Evolutionary conservation across 2,329 filamentous ascomycete species (phyloP).

Genomic region (Anthostomella pinea): DNA sequence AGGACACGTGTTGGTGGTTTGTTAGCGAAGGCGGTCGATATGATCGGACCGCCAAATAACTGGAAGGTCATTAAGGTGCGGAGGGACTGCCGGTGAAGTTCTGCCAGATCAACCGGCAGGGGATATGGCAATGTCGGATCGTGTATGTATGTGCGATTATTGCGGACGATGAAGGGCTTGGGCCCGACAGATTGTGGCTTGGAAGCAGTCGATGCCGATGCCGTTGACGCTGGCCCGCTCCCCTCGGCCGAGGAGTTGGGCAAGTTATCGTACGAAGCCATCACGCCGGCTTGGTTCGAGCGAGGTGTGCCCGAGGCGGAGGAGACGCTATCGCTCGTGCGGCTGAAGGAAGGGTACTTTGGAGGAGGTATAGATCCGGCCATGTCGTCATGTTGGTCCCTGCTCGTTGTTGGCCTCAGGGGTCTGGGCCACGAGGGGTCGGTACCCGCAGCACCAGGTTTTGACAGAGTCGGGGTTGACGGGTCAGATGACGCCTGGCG

Average conservation of each 20-base stretch:
- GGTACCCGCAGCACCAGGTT: constrained; percentile 5
- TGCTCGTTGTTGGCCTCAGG: constrained; percentile 15
- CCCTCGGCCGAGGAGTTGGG: constrained; percentile 43
- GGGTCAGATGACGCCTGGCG: constrained; percentile 5
- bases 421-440: constrained; percentile 12
- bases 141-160: constrained; percentile 80
- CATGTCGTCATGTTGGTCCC: constrained; percentile 23
- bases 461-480: constrained; percentile 12
- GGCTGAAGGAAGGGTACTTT: constrained; percentile 33
- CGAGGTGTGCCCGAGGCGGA: constrained; percentile 42
- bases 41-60: constrained; percentile 77
- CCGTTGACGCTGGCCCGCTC: constrained; percentile 31
- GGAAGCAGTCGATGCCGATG: constrained; percentile 23
- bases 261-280: constrained; percentile 45
- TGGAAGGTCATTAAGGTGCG: constrained; percentile 78
- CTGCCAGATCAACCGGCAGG: constrained; percentile 81
- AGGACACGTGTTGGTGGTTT: constrained; percentile 74
- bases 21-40: constrained; percentile 63
- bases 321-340: constrained; percentile 46
- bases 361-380: constrained; percentile 12
- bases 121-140: constrained; percentile 73
- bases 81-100: constrained; percentile 83
- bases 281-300: constrained; percentile 42
- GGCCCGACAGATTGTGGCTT: constrained; percentile 22
- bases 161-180: constrained; percentile 65